Base-by-base conservation (phyloP, 2,329 filamentous ascomycete species). In the Hawksworthiomyces lignivorus region DNA sequence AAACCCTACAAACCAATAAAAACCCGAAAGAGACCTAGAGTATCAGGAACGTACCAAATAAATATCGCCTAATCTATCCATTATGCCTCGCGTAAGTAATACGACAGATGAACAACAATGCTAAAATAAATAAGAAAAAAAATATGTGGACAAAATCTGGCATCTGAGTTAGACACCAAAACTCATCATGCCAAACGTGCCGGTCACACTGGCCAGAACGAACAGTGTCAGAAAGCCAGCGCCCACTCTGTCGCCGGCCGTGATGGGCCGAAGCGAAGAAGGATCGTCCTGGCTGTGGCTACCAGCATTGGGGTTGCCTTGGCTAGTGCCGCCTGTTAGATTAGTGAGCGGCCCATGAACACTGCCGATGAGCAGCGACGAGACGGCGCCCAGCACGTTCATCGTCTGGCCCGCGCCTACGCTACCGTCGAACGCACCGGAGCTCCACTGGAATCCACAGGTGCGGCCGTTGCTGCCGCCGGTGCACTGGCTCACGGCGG, bases 161-260 rank as follows among this genome's bases (percentile, higher is more conserved):
- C n/a, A n/a, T n/a, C n/a, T n/a, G n/a, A n/a, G n/a, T 27, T 41
- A 44, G 19, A 8, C 18, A 5, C 44, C 57, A 24, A 53, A 24
- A 29, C 53, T 57, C 58, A 64, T 63, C 54, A 58, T 61, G 3
- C 51, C 52, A 52, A 62, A 63, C 45, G 59, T 56, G 8, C 52
- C 54, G 5, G 50, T 52, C 7, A 55, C 50, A n/a, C 50, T 44
- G 1, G 15, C 30, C 1, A 86, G 56, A 4, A 82, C 58, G 6
- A 80, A 36, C 3, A 76, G 61, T 19, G 84, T 89, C 38, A 69
- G 50, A 46, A 87, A 73, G 10, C 75, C 75, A 28, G 84, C 84
- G 10, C 83, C 86, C 7, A 75, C 82, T 48, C 68, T 75, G 54
- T 89, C 84, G 7, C 70, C 77, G 1, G 68, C 68, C 3, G 74